Base-by-base conservation (phyloP, 2,329 filamentous ascomycete species). In the Massarina eburnea region DNA sequence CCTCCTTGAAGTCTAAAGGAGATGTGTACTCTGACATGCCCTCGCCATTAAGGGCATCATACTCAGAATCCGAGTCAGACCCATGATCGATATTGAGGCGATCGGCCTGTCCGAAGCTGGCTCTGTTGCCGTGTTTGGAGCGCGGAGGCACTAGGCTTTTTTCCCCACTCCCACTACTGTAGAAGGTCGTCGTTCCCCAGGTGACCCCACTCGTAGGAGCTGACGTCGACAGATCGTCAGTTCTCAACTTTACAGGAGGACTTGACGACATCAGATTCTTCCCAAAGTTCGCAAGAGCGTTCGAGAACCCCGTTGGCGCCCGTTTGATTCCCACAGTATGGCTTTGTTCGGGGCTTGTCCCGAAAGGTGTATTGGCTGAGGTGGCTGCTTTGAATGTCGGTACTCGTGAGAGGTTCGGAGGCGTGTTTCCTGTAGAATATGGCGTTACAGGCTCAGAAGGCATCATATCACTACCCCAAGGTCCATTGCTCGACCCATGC, bases 391-490 rank as follows among this genome's bases (percentile, higher is more conserved):
- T 71, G 37, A 61, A 52, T 10, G 67, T 70, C 18, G 64, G 63
- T 18, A 67, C 59, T 41, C 74, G 73, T 20, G 74, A 72, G 29
- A 71, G 55, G 19, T 68, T 64, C 4, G 79, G 79, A 36, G 79
- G 79, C 3, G 79, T 81, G 18, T 72, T 75, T 14, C 76, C 76
- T 1, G 75, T 78, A 3, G 78, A 81, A 54, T 76, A 75, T 1
- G 79, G 74, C 3, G 77, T 78, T 2, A 75, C 72, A 3, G 76
- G 73, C 39, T 76, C 76, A 36, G 71, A 72, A 5, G 59, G 62
- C 15, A 63, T 34, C 3, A 55, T 55, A 37, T 72, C 70, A 49
- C 66, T 71, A 19, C 74, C 72, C 73, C 75, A 78, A 3, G 73
- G 70, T 32, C 78, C 79, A 43, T 75, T 73, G 3, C 75, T 78